Conservation (phyloP, 495 filamentous ascomycete genomes). For the Talaromyces proteolyticus region DNA sequence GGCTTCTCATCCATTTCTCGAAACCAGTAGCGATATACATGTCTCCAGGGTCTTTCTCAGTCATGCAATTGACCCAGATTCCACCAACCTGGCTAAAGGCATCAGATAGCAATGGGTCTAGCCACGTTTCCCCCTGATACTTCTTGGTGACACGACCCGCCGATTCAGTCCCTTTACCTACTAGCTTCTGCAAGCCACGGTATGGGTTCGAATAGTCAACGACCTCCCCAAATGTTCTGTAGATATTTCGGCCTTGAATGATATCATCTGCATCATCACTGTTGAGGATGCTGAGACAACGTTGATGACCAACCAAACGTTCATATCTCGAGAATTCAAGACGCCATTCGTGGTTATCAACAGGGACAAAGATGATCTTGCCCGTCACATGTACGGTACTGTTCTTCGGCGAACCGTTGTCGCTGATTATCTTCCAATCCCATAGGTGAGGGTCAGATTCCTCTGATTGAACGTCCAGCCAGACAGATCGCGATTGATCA, state of each 20-base stretch:
- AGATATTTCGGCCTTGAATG: slow-evolving; percentile 43
- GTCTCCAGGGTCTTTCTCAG: slow-evolving; percentile 24
- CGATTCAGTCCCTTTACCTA: slow-evolving; percentile 32
- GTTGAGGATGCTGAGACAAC: slow-evolving; percentile 32
- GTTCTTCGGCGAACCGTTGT: background rate
- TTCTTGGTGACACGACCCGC: slow-evolving; percentile 37
- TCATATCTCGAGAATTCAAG: slow-evolving; percentile 37
- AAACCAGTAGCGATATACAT: slow-evolving; percentile 45
- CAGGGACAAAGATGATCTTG: slow-evolving; percentile 19
- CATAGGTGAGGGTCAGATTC: slow-evolving; percentile 15
- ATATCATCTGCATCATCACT: slow-evolving; percentile 36
- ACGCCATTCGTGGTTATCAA: slow-evolving; percentile 15
- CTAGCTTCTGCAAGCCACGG: slow-evolving; percentile 39
- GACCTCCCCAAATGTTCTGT: slow-evolving; percentile 37
- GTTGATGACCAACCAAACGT: slow-evolving; percentile 31
- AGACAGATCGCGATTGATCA: slow-evolving; percentile 28
- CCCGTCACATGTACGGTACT: slow-evolving; percentile 21
- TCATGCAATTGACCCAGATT: slow-evolving; percentile 50
- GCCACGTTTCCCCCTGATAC: slow-evolving; percentile 28
- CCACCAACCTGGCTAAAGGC: slow-evolving; percentile 46
- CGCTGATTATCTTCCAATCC: slow-evolving; percentile 16
- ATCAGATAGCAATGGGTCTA: slow-evolving; percentile 30
- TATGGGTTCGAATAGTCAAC: slow-evolving; percentile 43
- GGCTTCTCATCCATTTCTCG: slow-evolving; percentile 42
- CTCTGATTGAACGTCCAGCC: slow-evolving; percentile 24